phyloP scores from a whole-genome alignment of 768 basidiomycete species.

The Suillus bovinus region DNA sequence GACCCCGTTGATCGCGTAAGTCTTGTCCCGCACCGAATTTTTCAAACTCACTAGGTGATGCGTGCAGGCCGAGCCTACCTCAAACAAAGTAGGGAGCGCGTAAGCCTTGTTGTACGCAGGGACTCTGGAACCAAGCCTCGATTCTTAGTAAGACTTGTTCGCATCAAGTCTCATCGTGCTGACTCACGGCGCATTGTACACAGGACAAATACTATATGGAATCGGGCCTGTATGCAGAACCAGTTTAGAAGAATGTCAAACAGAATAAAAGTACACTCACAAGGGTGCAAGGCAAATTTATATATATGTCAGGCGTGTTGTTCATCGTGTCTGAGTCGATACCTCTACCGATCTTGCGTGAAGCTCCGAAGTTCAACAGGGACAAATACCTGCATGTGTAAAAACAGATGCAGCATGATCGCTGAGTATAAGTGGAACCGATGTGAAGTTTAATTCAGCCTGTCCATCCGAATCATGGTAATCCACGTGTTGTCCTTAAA shows the following conservation, averaged over 20 bases:
- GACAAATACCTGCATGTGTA: no score
- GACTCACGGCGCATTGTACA: neutral
- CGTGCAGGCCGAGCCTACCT: neutral
- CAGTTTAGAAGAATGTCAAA: neutral
- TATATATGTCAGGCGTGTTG: neutral
- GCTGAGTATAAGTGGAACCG: neutral
- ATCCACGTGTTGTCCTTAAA: no score
- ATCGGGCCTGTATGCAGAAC: neutral
- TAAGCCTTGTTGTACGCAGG: neutral
- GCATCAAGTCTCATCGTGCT: neutral
- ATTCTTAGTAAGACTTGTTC: no score
- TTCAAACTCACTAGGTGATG: neutral
- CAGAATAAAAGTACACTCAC: neutral
- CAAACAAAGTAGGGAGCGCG: neutral
- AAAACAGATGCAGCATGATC: neutral
- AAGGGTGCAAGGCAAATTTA: neutral
- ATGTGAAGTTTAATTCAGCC: neutral
- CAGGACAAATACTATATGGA: neutral
- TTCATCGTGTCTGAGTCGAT: neutral
- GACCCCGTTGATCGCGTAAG: no score
- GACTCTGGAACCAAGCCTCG: no score
- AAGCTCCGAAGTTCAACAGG: neutral
- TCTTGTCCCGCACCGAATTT: neutral
- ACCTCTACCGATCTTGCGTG: neutral
- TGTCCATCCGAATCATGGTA: neutral